Base-by-base conservation (phyloP, 495 filamentous ascomycete genomes). In the Talaromyces adpressus region DNA sequence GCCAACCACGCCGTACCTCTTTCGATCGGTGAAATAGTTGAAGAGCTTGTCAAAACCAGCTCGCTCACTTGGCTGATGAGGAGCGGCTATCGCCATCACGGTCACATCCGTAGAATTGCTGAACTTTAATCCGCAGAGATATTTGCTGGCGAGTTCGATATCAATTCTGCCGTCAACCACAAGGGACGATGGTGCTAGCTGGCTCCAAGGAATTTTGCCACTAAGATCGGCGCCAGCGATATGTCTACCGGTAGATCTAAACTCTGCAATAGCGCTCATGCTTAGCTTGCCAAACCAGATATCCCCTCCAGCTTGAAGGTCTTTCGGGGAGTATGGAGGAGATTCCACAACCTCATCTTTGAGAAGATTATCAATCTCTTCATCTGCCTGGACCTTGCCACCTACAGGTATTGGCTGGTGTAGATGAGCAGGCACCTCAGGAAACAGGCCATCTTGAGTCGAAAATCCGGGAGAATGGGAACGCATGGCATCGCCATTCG, bases 311-410 rank as follows among this genome's bases (percentile, higher is more conserved):
- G 85, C 82, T 11, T 84, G 75, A 63, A 85, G 86, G 39, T 90
- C 87, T 54, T 86, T 84, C 0, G 93, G 93, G 2, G 91, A 95
- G 73, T 96, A 97, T 5, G 90, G 88, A 6, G 91, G 90, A 8
- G 91, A 93, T 20, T 93, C 88, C 27, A 84, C 85, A n/a, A 85
- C 82, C 53, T 92, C 92, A 59, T 91, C 89, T 68, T 91, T 86
- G 4, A 98, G 82, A 54, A 98, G 76, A 58, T 90, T 84, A 72
- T 98, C 94, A 49, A 98, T 92, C 64, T 98, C 94, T 16, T 91
- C 84, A 72, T 98, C 94, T 16, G 83, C 84, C 83, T 66, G 90
- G 73, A 63, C 81, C 75, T 66, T 75, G 58, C 72, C 65, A 34
- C 56, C 65, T 32, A 63, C 66, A 6, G 74, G 79, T 8, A 81